phyloP scores from a whole-genome alignment of 441 rosid genomes.

The Euphorbia celastroides region DNA sequence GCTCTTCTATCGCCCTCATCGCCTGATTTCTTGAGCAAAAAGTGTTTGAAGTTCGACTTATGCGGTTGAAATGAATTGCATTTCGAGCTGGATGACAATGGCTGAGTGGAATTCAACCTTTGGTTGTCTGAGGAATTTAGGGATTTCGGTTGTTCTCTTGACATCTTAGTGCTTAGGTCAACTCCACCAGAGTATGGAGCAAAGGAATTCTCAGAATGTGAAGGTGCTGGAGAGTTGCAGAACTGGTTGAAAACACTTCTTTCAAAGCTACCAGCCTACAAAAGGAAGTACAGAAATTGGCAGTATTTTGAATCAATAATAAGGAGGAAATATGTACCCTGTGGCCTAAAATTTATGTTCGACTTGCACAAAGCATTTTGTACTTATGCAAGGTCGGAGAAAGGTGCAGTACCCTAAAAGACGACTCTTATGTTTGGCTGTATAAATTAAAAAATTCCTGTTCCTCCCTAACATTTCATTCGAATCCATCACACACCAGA shows the following conservation, averaged over 20 bases:
- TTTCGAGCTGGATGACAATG: conserved; percentile 27
- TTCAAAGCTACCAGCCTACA: conserved; percentile 33
- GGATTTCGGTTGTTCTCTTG: conserved; percentile 20
- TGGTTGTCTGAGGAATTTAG: conserved; percentile 19
- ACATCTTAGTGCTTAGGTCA: conserved; percentile 18
- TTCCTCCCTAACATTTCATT: not conserved
- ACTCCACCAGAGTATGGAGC: conserved; percentile 25
- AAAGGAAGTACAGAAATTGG: conserved; percentile 6
- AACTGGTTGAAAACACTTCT: conserved; percentile 24
- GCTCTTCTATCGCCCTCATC: conserved; percentile 31
- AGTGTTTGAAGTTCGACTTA: conserved; percentile 28
- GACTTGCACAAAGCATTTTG: too few species aligned
- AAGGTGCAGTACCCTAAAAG: too few species aligned
- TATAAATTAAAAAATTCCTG: not conserved
- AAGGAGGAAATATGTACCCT: too few species aligned
- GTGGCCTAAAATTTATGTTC: too few species aligned
- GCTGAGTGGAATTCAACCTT: conserved; percentile 23
- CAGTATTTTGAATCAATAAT: not conserved
- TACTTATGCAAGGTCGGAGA: too few species aligned
- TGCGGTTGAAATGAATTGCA: conserved; percentile 27
- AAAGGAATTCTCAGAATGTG: conserved; percentile 32
- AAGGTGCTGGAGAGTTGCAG: conserved; percentile 30
- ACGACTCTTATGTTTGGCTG: too few species aligned
- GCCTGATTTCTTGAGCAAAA: conserved; percentile 29
- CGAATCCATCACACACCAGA: not conserved